Percentiles rank a stretch among this genome's conserved stretches.
Conservation (phyloP, 805 yeast genomes). For the Yueomyces sinensis region DNA sequence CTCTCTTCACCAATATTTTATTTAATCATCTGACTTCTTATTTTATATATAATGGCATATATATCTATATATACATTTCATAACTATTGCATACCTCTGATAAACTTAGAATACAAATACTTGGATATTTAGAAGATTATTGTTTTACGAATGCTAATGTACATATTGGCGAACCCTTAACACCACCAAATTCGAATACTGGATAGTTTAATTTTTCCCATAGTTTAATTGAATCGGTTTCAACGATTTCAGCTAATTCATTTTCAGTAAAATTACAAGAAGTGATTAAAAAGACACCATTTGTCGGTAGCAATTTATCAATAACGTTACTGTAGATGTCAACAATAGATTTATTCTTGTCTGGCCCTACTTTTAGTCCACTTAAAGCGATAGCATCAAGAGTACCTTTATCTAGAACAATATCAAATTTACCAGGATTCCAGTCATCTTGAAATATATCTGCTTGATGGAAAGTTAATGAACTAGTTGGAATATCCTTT, state of each 20-base stretch:
- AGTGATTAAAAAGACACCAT: constrained; percentile 62
- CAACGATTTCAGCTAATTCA: constrained; percentile 49
- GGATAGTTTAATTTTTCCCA: constrained; percentile 71
- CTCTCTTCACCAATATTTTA: too few relatives aligned
- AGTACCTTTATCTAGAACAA: constrained; percentile 89
- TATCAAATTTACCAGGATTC: constrained; percentile 40
- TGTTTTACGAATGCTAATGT: constrained; percentile 63
- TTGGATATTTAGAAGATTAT: background rate
- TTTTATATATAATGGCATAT: too few relatives aligned
- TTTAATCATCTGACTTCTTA: too few relatives aligned
- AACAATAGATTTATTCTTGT: constrained; percentile 32
- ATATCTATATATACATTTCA: too few relatives aligned
- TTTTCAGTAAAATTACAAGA: constrained; percentile 87
- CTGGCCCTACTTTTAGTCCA: constrained; percentile 33
- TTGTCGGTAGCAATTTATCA: constrained; percentile 37
- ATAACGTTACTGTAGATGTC: constrained; percentile 54
- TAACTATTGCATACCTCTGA: too few relatives aligned
- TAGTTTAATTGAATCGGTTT: constrained; percentile 32
- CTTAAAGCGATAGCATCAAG: constrained; percentile 91
- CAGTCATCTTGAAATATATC: constrained; percentile 46
- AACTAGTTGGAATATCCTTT: constrained; percentile 23
- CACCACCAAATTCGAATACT: constrained; percentile 78
- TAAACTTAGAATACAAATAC: background rate
- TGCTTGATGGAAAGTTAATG: constrained; percentile 44
- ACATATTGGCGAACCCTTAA: constrained; percentile 76